phyloP scores from a whole-genome alignment of 164 flowering plant species.

The Amborella trichopoda region DNA sequence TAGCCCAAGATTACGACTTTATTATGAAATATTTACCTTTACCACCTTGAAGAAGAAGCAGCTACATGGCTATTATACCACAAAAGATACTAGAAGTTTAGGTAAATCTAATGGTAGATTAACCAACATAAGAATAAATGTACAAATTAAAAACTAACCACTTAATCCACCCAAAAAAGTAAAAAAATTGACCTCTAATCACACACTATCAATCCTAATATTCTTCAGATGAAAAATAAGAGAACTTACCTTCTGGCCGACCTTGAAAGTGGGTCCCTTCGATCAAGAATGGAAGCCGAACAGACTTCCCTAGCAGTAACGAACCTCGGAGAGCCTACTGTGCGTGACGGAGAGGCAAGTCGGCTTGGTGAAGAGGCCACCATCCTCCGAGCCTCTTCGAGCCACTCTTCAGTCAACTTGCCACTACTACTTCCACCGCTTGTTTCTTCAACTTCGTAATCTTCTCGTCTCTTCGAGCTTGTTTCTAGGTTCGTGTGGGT shows the following conservation, averaged over 20 bases:
- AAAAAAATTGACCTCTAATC: no score
- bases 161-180: no score
- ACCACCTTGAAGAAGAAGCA: no score
- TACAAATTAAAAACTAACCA: no score
- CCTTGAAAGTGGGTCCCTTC: conserved; percentile 57
- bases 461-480: conserved; percentile 4
- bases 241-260: conserved; percentile 64
- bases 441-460: conserved; percentile 18
- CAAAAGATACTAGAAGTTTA: no score
- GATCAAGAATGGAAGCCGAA: conserved; percentile 20
- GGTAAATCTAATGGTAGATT: not conserved
- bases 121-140: no score
- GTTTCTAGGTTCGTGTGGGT: conserved; percentile 23
- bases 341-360: conserved; percentile 37
- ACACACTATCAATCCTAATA: no score
- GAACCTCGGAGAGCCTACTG: conserved; percentile 46
- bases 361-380: conserved; percentile 51
- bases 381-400: conserved; percentile 51
- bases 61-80: no score
- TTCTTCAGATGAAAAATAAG: no score
- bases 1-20: no score
- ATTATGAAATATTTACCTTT: no score
- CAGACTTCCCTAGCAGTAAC: conserved; percentile 15
- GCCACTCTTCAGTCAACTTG: conserved; percentile 56
- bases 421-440: conserved; percentile 27